A percentile compares a stretch with the other conserved stretches of the same genome.
phyloP scores from a whole-genome alignment of 257 asterid species.

The Nicotiana sylvestris region DNA sequence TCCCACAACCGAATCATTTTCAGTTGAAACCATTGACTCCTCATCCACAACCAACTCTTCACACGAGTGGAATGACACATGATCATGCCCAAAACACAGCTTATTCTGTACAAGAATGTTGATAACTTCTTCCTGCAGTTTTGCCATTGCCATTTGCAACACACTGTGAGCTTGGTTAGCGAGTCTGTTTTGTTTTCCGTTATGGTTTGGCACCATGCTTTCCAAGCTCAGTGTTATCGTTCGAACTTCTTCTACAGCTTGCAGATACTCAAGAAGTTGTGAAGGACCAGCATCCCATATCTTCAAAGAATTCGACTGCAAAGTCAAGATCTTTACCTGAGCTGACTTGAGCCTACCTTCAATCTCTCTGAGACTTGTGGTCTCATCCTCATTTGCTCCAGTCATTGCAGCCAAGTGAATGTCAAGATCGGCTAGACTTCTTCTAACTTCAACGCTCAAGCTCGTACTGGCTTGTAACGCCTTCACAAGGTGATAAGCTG shows the following conservation, averaged over 20 bases:
- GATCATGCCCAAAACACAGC: conserved; percentile 32
- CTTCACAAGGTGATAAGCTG: conserved; percentile 54
- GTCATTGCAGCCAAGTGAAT: conserved; percentile 34
- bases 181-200: conserved; percentile 22
- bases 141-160: conserved; percentile 52
- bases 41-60: conserved; percentile 29
- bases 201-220: conserved; percentile 15
- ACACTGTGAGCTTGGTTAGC: conserved; percentile 31
- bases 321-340: conserved; percentile 30
- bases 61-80: conserved; percentile 9
- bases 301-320: conserved; percentile 32
- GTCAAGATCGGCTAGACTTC: conserved; percentile 35
- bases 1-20: conserved; percentile 39
- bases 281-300: conserved; percentile 42
- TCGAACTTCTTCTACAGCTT: conserved; percentile 45
- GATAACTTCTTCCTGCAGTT: conserved; percentile 49
- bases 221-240: conserved; percentile 20
- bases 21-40: conserved; percentile 38
- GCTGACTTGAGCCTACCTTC: conserved; percentile 36
- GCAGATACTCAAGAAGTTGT: conserved; percentile 31
- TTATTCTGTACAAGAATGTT: conserved; percentile 41
- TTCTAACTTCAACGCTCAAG: conserved; percentile 27
- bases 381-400: conserved; percentile 22
- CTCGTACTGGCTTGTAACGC: conserved; percentile 36
- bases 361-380: conserved; percentile 18